These are phyloP conservation scores for Cyclocybe aegerita DNA, from an alignment of 768 basidiomycete species.

Conservation along the genomic window DNA sequence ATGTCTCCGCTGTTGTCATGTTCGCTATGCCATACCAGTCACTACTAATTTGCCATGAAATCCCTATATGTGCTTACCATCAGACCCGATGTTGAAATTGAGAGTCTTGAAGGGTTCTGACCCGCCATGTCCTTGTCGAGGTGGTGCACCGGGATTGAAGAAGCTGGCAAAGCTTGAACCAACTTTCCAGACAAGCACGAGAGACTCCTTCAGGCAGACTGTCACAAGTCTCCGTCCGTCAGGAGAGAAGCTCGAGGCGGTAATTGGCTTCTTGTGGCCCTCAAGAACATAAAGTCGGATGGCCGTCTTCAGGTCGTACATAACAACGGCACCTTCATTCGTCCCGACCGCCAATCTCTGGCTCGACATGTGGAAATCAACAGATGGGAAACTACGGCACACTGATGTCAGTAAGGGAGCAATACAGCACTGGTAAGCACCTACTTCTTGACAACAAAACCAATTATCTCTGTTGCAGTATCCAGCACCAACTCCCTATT, in stretches of 20 bases:
- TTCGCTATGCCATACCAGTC: slow-evolving; percentile 22
- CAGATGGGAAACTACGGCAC: slow-evolving; percentile 71
- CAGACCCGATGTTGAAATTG: slow-evolving; percentile 80
- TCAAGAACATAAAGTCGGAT: slow-evolving; percentile 94
- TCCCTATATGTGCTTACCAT: slow-evolving; percentile 49
- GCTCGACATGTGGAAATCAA: slow-evolving; percentile 88
- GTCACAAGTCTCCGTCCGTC: slow-evolving; percentile 91
- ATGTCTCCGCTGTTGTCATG: slow-evolving; percentile 52
- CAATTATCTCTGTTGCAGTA: slow-evolving; percentile 91
- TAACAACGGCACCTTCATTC: slow-evolving; percentile 88
- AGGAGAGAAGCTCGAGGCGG: slow-evolving; percentile 89
- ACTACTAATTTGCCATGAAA: neutral
- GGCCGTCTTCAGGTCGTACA: slow-evolving; percentile 97
- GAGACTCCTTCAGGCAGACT: slow-evolving; percentile 79
- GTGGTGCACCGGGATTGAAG: slow-evolving; percentile 89
- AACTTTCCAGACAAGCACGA: slow-evolving; percentile 94
- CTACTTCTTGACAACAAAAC: slow-evolving; percentile 92
- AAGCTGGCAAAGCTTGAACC: slow-evolving; percentile 87
- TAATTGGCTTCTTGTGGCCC: slow-evolving; percentile 78
- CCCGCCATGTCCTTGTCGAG: slow-evolving; percentile 81
- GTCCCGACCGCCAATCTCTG: slow-evolving; percentile 95
- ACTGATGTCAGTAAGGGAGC: neutral
- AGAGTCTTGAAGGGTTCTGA: slow-evolving; percentile 88
- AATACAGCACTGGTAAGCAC: slow-evolving; percentile 14
- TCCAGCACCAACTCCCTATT: slow-evolving; percentile 85